A percentile compares a stretch with the other conserved stretches of the same genome.
phyloP scores from a whole-genome alignment of 495 filamentous ascomycete species.

The Hypoxylon crocopeplum region DNA sequence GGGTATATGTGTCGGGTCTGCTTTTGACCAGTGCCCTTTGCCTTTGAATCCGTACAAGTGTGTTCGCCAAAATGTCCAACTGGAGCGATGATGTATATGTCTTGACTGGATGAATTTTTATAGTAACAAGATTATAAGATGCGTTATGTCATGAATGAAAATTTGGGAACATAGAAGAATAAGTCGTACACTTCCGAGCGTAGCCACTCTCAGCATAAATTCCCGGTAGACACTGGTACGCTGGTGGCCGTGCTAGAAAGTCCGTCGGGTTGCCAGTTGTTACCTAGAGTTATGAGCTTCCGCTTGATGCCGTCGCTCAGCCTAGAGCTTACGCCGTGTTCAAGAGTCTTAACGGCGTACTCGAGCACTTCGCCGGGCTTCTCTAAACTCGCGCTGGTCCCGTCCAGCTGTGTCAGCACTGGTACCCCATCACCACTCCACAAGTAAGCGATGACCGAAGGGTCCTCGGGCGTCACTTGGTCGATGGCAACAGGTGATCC shows the following conservation, averaged over 20 bases:
- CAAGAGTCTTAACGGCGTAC: constrained; percentile 53
- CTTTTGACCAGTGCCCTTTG: background rate
- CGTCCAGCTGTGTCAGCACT: constrained; percentile 44
- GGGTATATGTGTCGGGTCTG: constrained; percentile 14
- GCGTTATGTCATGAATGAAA: background rate
- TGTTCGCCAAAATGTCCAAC: background rate
- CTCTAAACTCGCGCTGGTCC: constrained; percentile 40
- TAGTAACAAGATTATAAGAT: background rate
- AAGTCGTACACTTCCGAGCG: background rate
- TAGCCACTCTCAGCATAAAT: constrained; percentile 4
- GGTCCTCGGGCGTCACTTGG: constrained; percentile 47
- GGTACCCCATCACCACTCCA: constrained; percentile 48
- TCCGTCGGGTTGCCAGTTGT: constrained; percentile 41
- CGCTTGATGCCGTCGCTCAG: constrained; percentile 56
- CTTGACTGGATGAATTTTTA: background rate
- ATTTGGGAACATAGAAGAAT: background rate
- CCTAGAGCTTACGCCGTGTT: constrained; percentile 49
- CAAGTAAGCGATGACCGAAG: constrained; percentile 45
- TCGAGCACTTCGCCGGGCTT: constrained; percentile 51
- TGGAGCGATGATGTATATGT: background rate
- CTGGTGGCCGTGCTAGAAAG: constrained; percentile 1
- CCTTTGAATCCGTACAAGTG: background rate
- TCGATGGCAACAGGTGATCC: constrained; percentile 46
- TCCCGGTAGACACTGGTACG: background rate
- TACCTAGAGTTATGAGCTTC: constrained; percentile 48